Evolutionary conservation across 169 alveolate genomes (phyloP).

Genomic region (Plasmodium knowlesi): DNA sequence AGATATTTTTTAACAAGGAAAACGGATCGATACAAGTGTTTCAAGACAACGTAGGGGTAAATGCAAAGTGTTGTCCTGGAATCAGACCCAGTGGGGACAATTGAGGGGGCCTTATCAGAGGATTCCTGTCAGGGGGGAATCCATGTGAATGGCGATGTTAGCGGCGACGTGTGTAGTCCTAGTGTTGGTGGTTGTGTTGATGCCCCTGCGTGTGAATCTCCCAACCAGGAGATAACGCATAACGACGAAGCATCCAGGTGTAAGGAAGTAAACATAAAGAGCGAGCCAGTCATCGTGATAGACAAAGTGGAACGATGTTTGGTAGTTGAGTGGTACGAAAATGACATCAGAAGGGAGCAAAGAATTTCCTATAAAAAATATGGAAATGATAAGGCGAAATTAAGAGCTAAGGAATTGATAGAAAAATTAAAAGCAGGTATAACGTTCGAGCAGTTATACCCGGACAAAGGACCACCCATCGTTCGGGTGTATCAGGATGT

Average conservation of each 20-base stretch:
- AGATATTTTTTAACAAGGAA: not conserved
- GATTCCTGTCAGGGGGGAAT: not conserved
- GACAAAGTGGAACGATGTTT: constrained; percentile 85
- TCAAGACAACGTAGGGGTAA: not conserved
- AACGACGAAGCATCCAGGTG: not conserved
- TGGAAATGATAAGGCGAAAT: constrained; percentile 87
- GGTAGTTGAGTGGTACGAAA: constrained; percentile 86
- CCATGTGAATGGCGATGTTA: not conserved
- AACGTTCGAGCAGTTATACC: constrained; percentile 85
- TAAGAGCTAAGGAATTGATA: constrained; percentile 84
- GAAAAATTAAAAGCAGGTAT: constrained; percentile 82
- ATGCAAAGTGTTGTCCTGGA: constrained; percentile 5
- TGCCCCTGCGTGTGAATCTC: not conserved
- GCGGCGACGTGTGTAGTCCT: no score
- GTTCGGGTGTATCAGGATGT: constrained; percentile 81
- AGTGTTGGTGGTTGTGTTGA: not conserved
- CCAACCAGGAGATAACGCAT: not conserved
- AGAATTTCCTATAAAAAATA: constrained; percentile 85
- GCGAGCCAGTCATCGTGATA: constrained; percentile 80
- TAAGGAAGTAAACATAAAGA: not conserved
- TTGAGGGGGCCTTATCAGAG: not conserved
- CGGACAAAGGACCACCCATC: constrained; percentile 88
- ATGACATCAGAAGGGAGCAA: constrained; percentile 81
- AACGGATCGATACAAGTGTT: not conserved
- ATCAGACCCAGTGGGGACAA: not conserved